phyloP scores from a whole-genome alignment of 2,329 filamentous ascomycete species.

The Fulvia fulva region DNA sequence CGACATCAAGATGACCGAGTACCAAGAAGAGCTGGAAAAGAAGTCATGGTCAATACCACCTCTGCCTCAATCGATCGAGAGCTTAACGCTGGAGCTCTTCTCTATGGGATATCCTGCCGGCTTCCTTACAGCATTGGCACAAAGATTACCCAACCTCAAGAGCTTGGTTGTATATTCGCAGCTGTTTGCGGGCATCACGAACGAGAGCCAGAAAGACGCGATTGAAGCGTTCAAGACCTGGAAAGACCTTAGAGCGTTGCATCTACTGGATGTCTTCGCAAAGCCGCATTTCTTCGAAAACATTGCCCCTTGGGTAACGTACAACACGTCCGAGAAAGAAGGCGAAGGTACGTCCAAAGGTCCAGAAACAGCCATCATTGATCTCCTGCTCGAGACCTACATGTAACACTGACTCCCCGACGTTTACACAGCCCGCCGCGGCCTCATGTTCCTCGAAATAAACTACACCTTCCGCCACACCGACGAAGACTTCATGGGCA shows the following conservation, averaged over 20 bases:
- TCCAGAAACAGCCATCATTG: no score
- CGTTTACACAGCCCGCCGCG: slow-evolving; percentile 30
- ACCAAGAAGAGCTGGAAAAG: slow-evolving; percentile 37
- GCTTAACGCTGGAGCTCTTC: slow-evolving; percentile 48
- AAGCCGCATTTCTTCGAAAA: slow-evolving; percentile 39
- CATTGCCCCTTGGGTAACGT: slow-evolving; percentile 30
- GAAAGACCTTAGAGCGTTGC: slow-evolving; percentile 38
- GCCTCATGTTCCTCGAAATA: slow-evolving; percentile 44
- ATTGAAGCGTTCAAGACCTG: slow-evolving; percentile 39
- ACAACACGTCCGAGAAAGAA: slow-evolving; percentile 28
- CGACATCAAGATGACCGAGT: slow-evolving; percentile 47
- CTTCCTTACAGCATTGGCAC: slow-evolving; percentile 41
- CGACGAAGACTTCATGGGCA: slow-evolving; percentile 40
- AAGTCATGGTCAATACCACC: slow-evolving; percentile 36
- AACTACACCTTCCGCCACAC: slow-evolving; percentile 47
- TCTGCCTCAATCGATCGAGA: slow-evolving; percentile 40
- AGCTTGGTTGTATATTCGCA: slow-evolving; percentile 45
- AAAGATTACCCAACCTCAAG: slow-evolving; percentile 40
- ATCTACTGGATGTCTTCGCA: slow-evolving; percentile 48
- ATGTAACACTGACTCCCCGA: no score
- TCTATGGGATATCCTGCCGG: slow-evolving; percentile 44
- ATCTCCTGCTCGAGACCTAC: no score
- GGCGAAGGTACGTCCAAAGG: no score
- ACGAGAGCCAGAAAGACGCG: slow-evolving; percentile 38
- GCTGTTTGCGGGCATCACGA: slow-evolving; percentile 43